Conservation (phyloP, 768 basidiomycete genomes). For the Lactarius deliciosus region DNA sequence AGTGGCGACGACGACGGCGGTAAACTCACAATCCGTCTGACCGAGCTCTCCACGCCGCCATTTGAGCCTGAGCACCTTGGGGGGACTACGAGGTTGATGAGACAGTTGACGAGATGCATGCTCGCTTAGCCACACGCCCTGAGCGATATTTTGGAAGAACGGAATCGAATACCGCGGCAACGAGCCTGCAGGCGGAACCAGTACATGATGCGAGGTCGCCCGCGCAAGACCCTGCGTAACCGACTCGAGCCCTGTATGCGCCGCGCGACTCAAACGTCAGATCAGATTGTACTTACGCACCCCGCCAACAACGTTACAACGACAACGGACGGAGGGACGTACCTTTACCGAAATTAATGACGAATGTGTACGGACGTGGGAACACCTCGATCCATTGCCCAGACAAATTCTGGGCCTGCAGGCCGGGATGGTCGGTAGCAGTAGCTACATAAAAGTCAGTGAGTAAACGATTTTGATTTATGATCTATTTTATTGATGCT, state of each 20-base stretch:
- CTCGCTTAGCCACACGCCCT: slow-evolving; percentile 52
- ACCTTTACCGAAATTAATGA: slow-evolving; percentile 83
- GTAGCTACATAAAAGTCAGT: no score
- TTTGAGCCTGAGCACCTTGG: slow-evolving; percentile 60
- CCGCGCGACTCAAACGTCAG: no score
- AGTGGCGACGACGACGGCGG: background rate
- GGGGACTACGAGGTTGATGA: slow-evolving; percentile 48
- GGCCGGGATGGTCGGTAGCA: slow-evolving; percentile 69
- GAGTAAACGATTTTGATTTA: no score
- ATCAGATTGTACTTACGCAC: background rate
- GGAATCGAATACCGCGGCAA: slow-evolving; percentile 80
- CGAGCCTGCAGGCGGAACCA: slow-evolving; percentile 56
- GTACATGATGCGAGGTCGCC: slow-evolving; percentile 79
- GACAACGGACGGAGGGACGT: background rate
- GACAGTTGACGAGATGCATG: no score
- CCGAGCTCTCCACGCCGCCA: slow-evolving; percentile 54
- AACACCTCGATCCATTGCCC: slow-evolving; percentile 83
- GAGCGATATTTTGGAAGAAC: slow-evolving; percentile 80
- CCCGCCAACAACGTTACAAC: background rate
- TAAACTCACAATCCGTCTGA: slow-evolving; percentile 60
- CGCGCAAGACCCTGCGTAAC: slow-evolving; percentile 72
- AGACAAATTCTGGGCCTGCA: slow-evolving; percentile 79
- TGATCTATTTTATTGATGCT: background rate
- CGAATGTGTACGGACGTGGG: slow-evolving; percentile 76
- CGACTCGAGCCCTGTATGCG: slow-evolving; percentile 73